Base-by-base conservation (phyloP, 257 asterid species). In the Verbascum thapsus region DNA sequence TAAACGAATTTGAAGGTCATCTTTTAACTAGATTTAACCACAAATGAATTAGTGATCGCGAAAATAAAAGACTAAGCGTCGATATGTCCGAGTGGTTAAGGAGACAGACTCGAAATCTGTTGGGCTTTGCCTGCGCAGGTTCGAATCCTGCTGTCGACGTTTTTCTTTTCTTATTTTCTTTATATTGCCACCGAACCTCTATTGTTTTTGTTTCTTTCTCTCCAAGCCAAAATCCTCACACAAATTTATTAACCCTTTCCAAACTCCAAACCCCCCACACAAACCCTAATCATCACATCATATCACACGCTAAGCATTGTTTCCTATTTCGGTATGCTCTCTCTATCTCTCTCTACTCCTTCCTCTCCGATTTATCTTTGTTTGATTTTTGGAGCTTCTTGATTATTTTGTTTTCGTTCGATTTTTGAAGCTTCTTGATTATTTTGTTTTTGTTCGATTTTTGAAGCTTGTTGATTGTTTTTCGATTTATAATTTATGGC, bases 41-140 rank as follows among this genome's bases (percentile, higher is more conserved):
- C n/a, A n/a, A n/a, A n/a, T n/a, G n/a, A n/a, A n/a, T n/a, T n/a
- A n/a, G n/a, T n/a, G n/a, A n/a, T n/a, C n/a, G n/a, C n/a, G n/a
- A n/a, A n/a, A n/a, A n/a, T n/a, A n/a, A n/a, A n/a, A n/a, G n/a
- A n/a, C n/a, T n/a, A n/a, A n/a, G n/a, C 16, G 87, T 82, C 87
- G 80, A 78, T 83, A 80, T 84, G 96, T 86, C 96, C 94, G 90
- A 88, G 96, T 88, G 96, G 92, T 86, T 86, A 86, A 86, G 96
- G 90, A 83, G 95, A 88, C 90, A 83, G 89, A 85, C 96, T 85
- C 78, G 83, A 78, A 79, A 72, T 79, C 85, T 79, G 85, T 79
- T 79, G 79, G 81, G 81, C 85, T 79, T 40, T 79, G 79, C 81
- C 79, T 78, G 84, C 81, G 80, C 80, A 79, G 84, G 84, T 75